Evolutionary conservation across 345 rosid species (phyloP).

Genomic region (Excoecaria cochinchinensis): DNA sequence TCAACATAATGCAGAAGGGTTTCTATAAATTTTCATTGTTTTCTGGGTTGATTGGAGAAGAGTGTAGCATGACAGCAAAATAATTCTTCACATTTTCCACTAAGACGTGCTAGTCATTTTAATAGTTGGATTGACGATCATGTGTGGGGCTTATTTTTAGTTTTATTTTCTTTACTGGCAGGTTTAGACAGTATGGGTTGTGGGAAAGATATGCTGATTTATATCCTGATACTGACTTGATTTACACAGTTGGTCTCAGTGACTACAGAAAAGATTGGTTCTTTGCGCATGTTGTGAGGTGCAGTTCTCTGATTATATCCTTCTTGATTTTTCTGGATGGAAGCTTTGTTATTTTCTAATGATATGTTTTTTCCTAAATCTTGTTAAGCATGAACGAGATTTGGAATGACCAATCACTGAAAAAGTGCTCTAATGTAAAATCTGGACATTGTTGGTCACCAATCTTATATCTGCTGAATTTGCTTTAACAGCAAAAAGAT

Average conservation of each 20-base stretch:
- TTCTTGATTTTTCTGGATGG: neutral
- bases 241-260: conserved; percentile 26
- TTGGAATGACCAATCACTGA: neutral
- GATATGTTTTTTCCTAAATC: neutral
- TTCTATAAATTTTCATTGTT: neutral
- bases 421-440: neutral
- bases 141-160: neutral
- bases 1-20: neutral
- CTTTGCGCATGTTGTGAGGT: conserved; percentile 35
- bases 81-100: neutral
- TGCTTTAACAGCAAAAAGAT: neutral
- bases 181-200: conserved; percentile 36
- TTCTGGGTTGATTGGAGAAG: neutral
- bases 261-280: conserved; percentile 30
- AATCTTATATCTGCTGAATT: neutral
- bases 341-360: neutral
- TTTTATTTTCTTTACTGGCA: conserved; percentile 4
- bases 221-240: conserved; percentile 29
- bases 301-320: neutral
- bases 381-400: neutral
- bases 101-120: neutral
- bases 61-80: neutral
- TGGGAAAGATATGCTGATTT: conserved; percentile 31
- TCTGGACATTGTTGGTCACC: neutral
- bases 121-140: neutral